Evolutionary conservation across 371 early-diverging fungal species (phyloP).

Genomic region (Coemansia sp.): DNA sequence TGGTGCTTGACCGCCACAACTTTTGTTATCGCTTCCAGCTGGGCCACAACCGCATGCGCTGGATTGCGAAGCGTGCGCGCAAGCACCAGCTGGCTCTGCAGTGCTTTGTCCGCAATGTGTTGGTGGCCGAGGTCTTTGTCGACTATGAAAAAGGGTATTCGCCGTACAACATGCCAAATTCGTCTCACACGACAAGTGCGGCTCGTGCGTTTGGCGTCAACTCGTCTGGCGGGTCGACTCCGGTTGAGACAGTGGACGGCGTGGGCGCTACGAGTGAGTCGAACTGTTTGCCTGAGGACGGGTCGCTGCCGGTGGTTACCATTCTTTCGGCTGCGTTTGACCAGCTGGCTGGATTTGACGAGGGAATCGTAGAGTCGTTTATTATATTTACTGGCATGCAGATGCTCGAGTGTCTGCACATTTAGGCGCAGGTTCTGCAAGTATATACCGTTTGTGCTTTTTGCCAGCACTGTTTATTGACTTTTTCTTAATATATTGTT

Average conservation of each 20-base stretch:
- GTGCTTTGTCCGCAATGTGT: constrained; percentile 37
- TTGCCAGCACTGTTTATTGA: too few relatives aligned
- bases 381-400: constrained; percentile 48
- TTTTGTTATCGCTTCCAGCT: constrained; percentile 51
- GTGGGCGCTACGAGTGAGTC: neutral
- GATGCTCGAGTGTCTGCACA: constrained; percentile 47
- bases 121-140: constrained; percentile 47
- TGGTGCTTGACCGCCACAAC: constrained; percentile 47
- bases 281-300: constrained; percentile 28
- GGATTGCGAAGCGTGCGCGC: constrained; percentile 39
- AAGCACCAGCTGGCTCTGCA: constrained; percentile 43
- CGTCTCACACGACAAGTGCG: neutral
- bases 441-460: neutral
- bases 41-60: constrained; percentile 41
- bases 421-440: constrained; percentile 9
- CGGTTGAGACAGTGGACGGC: constrained; percentile 1
- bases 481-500: neutral
- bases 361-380: constrained; percentile 44
- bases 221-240: constrained; percentile 20
- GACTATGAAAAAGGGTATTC: constrained; percentile 48
- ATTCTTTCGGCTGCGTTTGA: constrained; percentile 38
- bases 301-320: constrained; percentile 39
- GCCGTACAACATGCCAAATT: constrained; percentile 23
- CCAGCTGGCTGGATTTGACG: constrained; percentile 32
- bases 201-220: constrained; percentile 10